Conservation (phyloP, 371 early-diverging fungal species). For the Apophysomyces sp. region DNA sequence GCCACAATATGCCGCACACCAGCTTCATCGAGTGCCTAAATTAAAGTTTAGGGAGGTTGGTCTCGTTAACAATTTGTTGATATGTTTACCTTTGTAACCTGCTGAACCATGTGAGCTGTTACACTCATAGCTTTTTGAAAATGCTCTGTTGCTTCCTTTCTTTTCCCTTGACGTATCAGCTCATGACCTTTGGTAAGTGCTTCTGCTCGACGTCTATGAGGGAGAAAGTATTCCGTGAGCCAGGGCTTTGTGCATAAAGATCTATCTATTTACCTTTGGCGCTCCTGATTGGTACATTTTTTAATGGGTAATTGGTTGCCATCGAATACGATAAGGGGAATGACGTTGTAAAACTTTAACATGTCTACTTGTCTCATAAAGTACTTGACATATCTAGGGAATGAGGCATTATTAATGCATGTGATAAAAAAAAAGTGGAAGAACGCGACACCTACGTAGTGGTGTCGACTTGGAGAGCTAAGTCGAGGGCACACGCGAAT, state of each 20-base stretch:
- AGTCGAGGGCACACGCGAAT: constrained; percentile 77
- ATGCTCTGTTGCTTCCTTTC: constrained; percentile 61
- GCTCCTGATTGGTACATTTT: constrained; percentile 68
- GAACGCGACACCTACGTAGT: constrained; percentile 14
- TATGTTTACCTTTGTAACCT: constrained; percentile 64
- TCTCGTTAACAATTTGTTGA: constrained; percentile 12
- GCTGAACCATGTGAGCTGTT: constrained; percentile 77
- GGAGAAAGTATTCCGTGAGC: neutral
- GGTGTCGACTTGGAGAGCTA: constrained; percentile 50
- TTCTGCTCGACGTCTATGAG: constrained; percentile 54
- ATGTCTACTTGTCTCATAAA: constrained; percentile 73
- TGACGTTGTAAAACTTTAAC: constrained; percentile 69
- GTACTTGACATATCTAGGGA: constrained; percentile 70
- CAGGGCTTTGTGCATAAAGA: neutral
- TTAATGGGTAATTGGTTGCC: constrained; percentile 93
- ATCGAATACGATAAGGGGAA: constrained; percentile 95
- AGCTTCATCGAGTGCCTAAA: constrained; percentile 59
- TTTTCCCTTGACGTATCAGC: constrained; percentile 49
- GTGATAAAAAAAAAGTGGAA: neutral
- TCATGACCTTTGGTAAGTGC: constrained; percentile 51
- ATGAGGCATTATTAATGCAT: neutral
- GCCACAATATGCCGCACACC: constrained; percentile 86
- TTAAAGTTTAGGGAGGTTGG: constrained; percentile 6
- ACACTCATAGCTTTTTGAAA: constrained; percentile 76
- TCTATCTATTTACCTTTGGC: constrained; percentile 46